A percentile compares a stretch with the other conserved stretches of the same genome.
phyloP scores from a whole-genome alignment of 2,329 filamentous ascomycete genomes.

The Aspergillus caelatus region DNA sequence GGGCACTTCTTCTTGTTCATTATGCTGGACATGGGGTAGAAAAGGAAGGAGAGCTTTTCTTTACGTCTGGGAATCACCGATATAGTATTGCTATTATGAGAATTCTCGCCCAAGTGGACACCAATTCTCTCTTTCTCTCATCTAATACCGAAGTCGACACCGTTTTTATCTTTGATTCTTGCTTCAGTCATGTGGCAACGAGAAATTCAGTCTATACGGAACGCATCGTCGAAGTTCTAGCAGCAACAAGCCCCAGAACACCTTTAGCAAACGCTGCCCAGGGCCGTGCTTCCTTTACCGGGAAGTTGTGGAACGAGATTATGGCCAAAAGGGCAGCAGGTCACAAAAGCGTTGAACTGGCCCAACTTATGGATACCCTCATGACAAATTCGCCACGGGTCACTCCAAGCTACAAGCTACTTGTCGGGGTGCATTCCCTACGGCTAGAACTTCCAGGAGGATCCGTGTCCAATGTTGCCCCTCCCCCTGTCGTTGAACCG shows the following conservation, averaged over 20 bases:
- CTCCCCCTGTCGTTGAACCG: too few species aligned
- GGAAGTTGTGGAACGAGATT: background rate
- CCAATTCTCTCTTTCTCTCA: background rate
- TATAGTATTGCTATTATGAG: too few species aligned
- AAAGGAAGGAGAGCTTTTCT: background rate
- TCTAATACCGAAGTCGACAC: background rate
- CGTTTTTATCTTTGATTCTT: background rate
- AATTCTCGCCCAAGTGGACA: background rate
- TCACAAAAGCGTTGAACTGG: background rate
- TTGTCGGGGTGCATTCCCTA: background rate
- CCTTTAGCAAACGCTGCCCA: background rate
- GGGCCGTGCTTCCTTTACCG: background rate
- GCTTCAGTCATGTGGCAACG: background rate
- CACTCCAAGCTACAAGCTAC: background rate
- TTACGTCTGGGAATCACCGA: background rate
- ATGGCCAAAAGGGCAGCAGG: background rate
- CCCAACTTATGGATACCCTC: background rate
- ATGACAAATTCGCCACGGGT: background rate
- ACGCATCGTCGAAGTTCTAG: background rate
- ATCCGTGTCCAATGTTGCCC: too few species aligned
- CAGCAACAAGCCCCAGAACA: background rate
- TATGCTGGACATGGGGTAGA: background rate
- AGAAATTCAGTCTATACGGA: background rate
- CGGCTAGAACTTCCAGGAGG: too few species aligned
- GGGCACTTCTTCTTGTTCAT: background rate